phyloP scores from a whole-genome alignment of 2,329 filamentous ascomycete species.

The Pyrenophora graminea region DNA sequence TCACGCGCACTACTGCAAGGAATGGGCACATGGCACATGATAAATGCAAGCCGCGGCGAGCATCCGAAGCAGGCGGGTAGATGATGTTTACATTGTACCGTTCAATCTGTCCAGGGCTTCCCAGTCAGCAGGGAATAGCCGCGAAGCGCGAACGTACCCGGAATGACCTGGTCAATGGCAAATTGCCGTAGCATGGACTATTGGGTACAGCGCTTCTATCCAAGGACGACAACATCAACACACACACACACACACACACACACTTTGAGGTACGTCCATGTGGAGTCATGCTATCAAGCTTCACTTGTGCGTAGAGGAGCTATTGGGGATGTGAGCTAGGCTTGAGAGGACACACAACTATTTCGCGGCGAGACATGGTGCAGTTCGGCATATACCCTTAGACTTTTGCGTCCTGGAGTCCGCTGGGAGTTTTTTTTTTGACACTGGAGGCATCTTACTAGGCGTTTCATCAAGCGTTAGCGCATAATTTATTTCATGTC shows the following conservation, averaged over 20 bases:
- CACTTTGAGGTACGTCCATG: background rate
- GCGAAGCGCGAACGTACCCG: background rate
- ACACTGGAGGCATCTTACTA: background rate
- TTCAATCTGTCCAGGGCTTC: conserved; percentile 1
- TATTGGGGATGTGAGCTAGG: background rate
- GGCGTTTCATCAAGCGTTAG: conserved; percentile 12
- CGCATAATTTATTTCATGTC: background rate
- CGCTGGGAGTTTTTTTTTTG: background rate
- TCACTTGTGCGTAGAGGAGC: background rate
- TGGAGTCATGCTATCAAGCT: background rate
- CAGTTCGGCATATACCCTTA: background rate
- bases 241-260: background rate
- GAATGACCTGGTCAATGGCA: background rate
- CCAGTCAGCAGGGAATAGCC: background rate
- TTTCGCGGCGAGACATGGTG: background rate
- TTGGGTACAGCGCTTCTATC: background rate
- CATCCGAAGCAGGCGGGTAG: conserved; percentile 44
- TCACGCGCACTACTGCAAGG: conserved; percentile 83
- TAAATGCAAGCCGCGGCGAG: conserved; percentile 81
- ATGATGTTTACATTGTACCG: background rate
- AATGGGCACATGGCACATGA: conserved; percentile 87
- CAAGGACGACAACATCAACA: background rate
- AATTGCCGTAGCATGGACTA: background rate
- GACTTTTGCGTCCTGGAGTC: background rate
- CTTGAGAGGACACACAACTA: background rate